phyloP scores from a whole-genome alignment of 2,329 filamentous ascomycete species.

The Helotiales sp. region DNA sequence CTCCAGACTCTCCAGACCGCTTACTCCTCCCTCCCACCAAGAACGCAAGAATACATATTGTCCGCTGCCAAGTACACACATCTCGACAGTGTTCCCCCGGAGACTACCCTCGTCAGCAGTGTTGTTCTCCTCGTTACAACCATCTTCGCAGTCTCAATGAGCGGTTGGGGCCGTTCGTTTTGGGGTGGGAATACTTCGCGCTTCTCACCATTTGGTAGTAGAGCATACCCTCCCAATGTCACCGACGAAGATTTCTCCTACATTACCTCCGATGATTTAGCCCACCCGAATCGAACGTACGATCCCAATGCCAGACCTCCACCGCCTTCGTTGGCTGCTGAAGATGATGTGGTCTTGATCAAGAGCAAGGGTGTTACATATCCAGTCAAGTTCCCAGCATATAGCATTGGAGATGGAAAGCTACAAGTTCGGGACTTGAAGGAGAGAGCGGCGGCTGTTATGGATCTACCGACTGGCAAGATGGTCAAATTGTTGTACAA shows the following conservation, averaged over 20 bases:
- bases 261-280: slow-evolving; percentile 76
- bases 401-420: slow-evolving; percentile 73
- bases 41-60: slow-evolving; percentile 29
- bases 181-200: slow-evolving; percentile 29
- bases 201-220: slow-evolving; percentile 35
- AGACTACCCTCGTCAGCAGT: slow-evolving; percentile 24
- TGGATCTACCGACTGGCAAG: slow-evolving; percentile 58
- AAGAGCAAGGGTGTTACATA: slow-evolving; percentile 67
- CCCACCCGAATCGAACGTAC: slow-evolving; percentile 45
- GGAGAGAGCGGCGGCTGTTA: slow-evolving; percentile 65
- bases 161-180: slow-evolving; percentile 34
- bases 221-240: slow-evolving; percentile 55
- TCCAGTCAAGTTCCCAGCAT: slow-evolving; percentile 71
- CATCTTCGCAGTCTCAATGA: slow-evolving; percentile 34
- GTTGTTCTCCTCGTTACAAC: slow-evolving; percentile 28
- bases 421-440: slow-evolving; percentile 66
- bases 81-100: slow-evolving; percentile 31
- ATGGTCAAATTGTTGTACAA: slow-evolving; percentile 72
- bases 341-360: slow-evolving; percentile 71
- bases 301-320: slow-evolving; percentile 42
- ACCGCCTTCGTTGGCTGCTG: slow-evolving; percentile 42
- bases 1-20: slow-evolving; percentile 49
- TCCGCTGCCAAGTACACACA: slow-evolving; percentile 30
- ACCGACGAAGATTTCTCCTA: slow-evolving; percentile 79
- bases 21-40: slow-evolving; percentile 36